Evolutionary conservation across 1,284 basidiomycete genomes (phyloP).

Genomic region (Irpex lacteus): DNA sequence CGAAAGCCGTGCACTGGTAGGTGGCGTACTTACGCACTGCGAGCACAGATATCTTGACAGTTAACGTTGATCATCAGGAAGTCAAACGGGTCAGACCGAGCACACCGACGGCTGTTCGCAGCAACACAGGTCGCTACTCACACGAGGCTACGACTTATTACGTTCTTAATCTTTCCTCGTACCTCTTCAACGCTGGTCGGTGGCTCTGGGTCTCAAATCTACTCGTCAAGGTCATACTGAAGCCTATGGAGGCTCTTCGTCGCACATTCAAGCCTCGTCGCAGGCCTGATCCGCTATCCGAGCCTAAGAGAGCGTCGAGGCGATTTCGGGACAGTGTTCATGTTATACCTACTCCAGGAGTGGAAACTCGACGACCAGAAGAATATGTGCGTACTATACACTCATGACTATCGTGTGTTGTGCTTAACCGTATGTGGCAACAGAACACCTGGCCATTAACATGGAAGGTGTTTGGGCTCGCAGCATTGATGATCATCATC

Average conservation of each 20-base stretch:
- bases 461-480: slow-evolving; percentile 39
- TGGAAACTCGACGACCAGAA: not conserved
- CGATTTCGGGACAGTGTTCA: slow-evolving; percentile 11
- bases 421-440: slow-evolving; percentile 33
- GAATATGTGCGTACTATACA: not conserved
- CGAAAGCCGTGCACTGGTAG: not conserved
- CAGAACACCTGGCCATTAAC: slow-evolving; percentile 38
- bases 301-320: not conserved
- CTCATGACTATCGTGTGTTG: not conserved
- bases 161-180: no score
- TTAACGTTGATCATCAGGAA: not conserved
- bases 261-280: not conserved
- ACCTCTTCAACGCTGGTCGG: not conserved
- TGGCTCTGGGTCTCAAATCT: not conserved
- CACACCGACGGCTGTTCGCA: not conserved
- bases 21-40: not conserved
- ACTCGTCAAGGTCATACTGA: not conserved
- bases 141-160: not conserved
- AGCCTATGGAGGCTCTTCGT: not conserved
- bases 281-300: not conserved
- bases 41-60: not conserved
- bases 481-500: slow-evolving; percentile 41
- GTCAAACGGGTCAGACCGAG: not conserved
- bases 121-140: not conserved
- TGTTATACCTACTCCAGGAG: slow-evolving; percentile 12